Percentiles rank a stretch among this genome's conserved stretches.
These are phyloP conservation scores for Symbiodinium natans DNA, from an alignment of 73 alveolate genomes.

Conservation along the genomic window DNA sequence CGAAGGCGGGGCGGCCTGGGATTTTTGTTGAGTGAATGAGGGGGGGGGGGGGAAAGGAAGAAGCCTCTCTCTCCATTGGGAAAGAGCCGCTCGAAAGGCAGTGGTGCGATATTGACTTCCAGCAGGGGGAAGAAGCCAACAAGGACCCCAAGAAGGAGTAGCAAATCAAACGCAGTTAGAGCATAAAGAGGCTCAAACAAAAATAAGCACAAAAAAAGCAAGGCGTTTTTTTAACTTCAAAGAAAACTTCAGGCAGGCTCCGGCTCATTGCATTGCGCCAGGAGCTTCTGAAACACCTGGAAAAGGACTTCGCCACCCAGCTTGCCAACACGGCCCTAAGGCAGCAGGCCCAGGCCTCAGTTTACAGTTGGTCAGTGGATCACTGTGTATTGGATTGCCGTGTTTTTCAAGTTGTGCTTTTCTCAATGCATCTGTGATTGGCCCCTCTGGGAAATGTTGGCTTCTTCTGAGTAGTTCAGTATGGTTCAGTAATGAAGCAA, in stretches of 20 bases:
- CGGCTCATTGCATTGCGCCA: neutral
- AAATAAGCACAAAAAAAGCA: neutral
- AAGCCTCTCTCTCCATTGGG: too few relatives aligned
- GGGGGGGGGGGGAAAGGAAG: neutral
- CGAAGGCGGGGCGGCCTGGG: too few relatives aligned
- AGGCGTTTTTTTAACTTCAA: too few relatives aligned
- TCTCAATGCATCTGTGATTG: too few relatives aligned
- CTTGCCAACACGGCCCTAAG: slow-evolving; percentile 33
- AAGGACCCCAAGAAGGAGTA: slow-evolving; percentile 15
- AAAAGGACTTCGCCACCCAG: slow-evolving; percentile 55
- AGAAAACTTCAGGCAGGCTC: too few relatives aligned
- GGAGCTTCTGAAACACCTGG: slow-evolving; percentile 88
- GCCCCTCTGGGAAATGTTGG: too few relatives aligned
- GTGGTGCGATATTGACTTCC: slow-evolving; percentile 91
- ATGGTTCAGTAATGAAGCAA: too few relatives aligned
- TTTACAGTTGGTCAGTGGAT: neutral
- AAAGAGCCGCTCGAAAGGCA: slow-evolving; percentile 52
- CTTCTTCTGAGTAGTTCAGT: too few relatives aligned
- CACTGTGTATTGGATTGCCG: neutral
- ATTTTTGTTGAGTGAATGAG: neutral
- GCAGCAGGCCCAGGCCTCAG: neutral
- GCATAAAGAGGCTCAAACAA: neutral
- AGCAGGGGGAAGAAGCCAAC: slow-evolving; percentile 90
- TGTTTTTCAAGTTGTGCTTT: too few relatives aligned
- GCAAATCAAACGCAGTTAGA: too few relatives aligned